A percentile compares a stretch with the other conserved stretches of the same genome.
Evolutionary conservation across 352 stramenopile genomes (phyloP).

Genomic region (Phytophthora europaea): DNA sequence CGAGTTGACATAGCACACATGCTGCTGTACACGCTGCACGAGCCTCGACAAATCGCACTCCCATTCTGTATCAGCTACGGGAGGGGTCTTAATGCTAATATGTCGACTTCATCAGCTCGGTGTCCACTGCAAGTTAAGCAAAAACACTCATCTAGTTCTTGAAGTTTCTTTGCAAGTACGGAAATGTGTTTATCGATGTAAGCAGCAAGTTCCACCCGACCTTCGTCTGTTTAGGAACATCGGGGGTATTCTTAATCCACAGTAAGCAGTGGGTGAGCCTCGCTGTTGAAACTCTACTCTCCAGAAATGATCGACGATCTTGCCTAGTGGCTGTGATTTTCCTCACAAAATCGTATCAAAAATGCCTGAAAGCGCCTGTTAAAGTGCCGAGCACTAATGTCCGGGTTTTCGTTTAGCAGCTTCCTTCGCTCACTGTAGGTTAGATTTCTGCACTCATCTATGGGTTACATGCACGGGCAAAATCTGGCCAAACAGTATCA

Average conservation of each 20-base stretch:
- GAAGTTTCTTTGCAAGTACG: neutral
- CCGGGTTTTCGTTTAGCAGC: neutral
- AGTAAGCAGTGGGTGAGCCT: too few relatives aligned
- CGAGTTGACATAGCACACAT: constrained; percentile 4
- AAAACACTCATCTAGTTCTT: neutral
- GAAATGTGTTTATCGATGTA: neutral
- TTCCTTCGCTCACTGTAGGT: neutral
- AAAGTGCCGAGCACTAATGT: constrained; percentile 34
- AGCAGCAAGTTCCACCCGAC: neutral
- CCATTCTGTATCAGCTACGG: too few relatives aligned
- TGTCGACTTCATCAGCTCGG: too few relatives aligned
- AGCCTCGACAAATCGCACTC: neutral
- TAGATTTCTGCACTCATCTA: neutral
- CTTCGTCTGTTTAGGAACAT: neutral
- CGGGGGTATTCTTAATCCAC: too few relatives aligned
- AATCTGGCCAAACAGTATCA: constrained; percentile 34
- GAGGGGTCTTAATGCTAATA: neutral
- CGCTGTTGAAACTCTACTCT: too few relatives aligned
- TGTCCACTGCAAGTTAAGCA: neutral
- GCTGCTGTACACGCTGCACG: too few relatives aligned
- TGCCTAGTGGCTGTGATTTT: constrained; percentile 7
- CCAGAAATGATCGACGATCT: constrained; percentile 20
- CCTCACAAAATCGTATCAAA: constrained; percentile 17
- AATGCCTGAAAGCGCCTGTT: constrained; percentile 30
- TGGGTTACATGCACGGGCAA: constrained; percentile 27